Conservation (phyloP, 73 alveolate species). For the Paramecium sexaurelia region DNA sequence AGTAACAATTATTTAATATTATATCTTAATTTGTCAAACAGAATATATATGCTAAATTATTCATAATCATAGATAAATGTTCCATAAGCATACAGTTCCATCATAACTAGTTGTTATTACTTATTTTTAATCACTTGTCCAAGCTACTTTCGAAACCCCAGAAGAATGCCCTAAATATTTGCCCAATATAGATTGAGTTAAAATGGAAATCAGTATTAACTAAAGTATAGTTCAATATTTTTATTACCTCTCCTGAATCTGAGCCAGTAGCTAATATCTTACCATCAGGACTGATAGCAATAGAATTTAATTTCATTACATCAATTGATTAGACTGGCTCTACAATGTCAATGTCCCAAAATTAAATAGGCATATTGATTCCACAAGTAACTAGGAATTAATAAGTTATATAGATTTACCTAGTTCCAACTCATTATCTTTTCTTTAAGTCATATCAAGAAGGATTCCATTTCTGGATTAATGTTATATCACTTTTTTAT, state of each 20-base stretch:
- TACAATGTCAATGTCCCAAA: conserved; percentile 91
- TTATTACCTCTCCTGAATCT: conserved; percentile 83
- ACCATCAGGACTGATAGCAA: conserved; percentile 88
- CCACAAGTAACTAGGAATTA: conserved; percentile 83
- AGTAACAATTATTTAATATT: neutral
- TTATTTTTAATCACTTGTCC: conserved; percentile 95
- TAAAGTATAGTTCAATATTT: neutral
- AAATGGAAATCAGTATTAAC: conserved; percentile 42
- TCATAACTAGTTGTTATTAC: conserved; percentile 89
- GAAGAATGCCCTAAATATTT: conserved; percentile 93
- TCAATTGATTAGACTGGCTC: conserved; percentile 84
- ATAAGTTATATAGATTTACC: neutral
- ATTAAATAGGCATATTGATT: conserved; percentile 81
- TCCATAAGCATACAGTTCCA: conserved; percentile 92
- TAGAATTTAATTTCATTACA: conserved; percentile 79
- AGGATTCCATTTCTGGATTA: conserved; percentile 85
- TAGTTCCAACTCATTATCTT: conserved; percentile 85
- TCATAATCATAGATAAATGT: conserved; percentile 78
- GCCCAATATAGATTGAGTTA: conserved; percentile 73
- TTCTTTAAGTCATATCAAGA: conserved; percentile 87
- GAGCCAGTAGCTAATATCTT: conserved; percentile 87
- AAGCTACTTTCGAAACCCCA: conserved; percentile 85
- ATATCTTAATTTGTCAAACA: neutral
- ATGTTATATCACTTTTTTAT: conserved; percentile 85
- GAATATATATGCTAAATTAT: neutral